Base-by-base conservation (phyloP, 2,329 filamentous ascomycete genomes). In the Aspergillus tamarii region DNA sequence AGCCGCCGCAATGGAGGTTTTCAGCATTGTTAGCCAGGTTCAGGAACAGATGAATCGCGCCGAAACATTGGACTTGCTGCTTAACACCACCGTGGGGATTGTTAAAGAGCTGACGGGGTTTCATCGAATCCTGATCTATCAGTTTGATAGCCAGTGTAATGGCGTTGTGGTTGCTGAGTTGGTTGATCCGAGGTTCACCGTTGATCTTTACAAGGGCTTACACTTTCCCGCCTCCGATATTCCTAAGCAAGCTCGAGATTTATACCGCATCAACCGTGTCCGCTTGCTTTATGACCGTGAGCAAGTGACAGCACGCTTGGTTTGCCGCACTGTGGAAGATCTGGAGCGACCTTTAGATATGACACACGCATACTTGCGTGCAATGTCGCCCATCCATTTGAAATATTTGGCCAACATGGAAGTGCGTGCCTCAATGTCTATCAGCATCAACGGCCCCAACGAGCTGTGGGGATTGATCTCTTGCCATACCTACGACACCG, bases 401-500 rank as follows among this genome's bases (percentile, higher is more conserved):
- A 96, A 96, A 73, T 97, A 96, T 70, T 83, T 97, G 3, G 85
- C 82, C 7, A 93, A 97, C 73, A 97, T 97, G 93, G 90, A 89
- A 9, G 93, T 96, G 0, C 88, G 93, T n/a, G 92, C 92, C 0
- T 96, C 92, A 67, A 97, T 97, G 93, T 96, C 93, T 0, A 93
- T 97, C 65, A 96, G 93, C 1, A 91, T 97, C 72, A 95, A 93
- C 67, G 91, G 91, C 0, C 95, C 96, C 70, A 84, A 87, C 69
- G 91, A 96, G 70, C 80, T 97, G 0, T 97, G 93, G 94, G 94
- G 93, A 0, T 80, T 97, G 32, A 93, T 97, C 46, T 89, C 92
- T 1, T 96, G 93, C 65, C 93, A 97, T 73, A 87, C 90, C 0
- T 96, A 96, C 70, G 88, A 91, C 0, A 66, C 85, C 52, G 93